Base-by-base conservation (phyloP, 1,284 basidiomycete genomes). In the Trametes hirsuta region DNA sequence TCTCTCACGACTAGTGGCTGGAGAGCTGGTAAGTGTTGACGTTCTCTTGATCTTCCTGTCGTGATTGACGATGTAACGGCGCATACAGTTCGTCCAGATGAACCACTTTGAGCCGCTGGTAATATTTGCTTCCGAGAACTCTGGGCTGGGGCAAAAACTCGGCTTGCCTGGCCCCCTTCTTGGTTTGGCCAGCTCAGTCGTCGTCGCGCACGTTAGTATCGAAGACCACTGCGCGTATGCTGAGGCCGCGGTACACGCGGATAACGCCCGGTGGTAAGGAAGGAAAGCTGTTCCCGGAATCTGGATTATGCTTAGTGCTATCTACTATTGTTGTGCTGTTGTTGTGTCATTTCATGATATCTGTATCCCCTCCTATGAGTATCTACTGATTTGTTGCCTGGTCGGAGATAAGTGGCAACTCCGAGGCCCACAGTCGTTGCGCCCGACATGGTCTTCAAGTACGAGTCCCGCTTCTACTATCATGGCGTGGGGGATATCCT, bases 121-220 rank as follows among this genome's bases (percentile, higher is more conserved):
- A 0, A 68, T 72, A 55, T 69, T 61, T 48, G 67, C 67, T 5
- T 66, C 68, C 6, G 67, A 66, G 12, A 70, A 69, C 58, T 34
- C 53, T 2, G 48, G 50, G 14, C 53, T 74, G 6, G 56, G 50
- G 2, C 52, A 67, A 35, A 67, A 66, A 21, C 61, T 74, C 2
- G 63, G 52, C 0, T 51, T 72, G 1, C 66, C 70, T 6, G 49
- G 63, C 1, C 61, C 68, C 14, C 64, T 72, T 2, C 40, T 67
- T 11, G 69, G 69, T 3, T 48, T 67, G 4, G 66, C 54, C 1
- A 65, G 61, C 22, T 66, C 62, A 34, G 62, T 67, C 0, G 41
- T 74, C 15, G 66, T 74, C 10, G 47, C 67, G 0, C 68, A 71
- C 41, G 71, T 72, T 15, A 61, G 54, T 21, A 67, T 74, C 40